Evolutionary conservation across 495 filamentous ascomycete genomes (phyloP).

Genomic region (Hypomontagnella monticulosa): DNA sequence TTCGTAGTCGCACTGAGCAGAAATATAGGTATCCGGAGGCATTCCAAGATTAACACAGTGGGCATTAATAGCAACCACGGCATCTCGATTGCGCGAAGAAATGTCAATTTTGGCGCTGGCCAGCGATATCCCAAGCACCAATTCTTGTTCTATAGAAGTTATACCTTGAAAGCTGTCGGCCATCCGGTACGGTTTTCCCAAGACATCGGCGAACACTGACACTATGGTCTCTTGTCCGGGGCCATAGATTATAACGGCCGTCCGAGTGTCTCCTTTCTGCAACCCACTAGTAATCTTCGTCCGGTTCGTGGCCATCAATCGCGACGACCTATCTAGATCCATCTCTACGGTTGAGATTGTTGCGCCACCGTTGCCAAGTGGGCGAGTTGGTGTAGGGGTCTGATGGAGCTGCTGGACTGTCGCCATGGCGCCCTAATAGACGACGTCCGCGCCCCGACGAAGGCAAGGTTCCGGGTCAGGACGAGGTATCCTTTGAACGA

Average conservation of each 20-base stretch:
- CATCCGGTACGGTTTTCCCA: constrained; percentile 71
- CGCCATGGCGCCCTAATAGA: constrained; percentile 42
- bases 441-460: constrained; percentile 11
- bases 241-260: constrained; percentile 69
- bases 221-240: constrained; percentile 71
- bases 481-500: constrained; percentile 3
- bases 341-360: constrained; percentile 42
- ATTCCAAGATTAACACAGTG: constrained; percentile 77
- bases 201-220: constrained; percentile 71
- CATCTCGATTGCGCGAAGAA: constrained; percentile 57
- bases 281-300: constrained; percentile 48
- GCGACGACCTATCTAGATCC: constrained; percentile 36
- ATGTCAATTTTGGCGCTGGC: constrained; percentile 64
- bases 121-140: constrained; percentile 67
- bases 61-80: constrained; percentile 72
- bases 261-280: constrained; percentile 59
- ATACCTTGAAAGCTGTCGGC: constrained; percentile 63
- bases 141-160: constrained; percentile 57
- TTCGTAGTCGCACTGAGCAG: constrained; percentile 77
- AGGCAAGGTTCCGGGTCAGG: constrained; percentile 10
- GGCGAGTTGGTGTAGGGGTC: constrained; percentile 46
- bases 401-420: constrained; percentile 52
- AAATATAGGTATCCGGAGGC: constrained; percentile 69
- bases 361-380: constrained; percentile 44
- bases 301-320: constrained; percentile 40